Evolutionary conservation across 2,329 filamentous ascomycete genomes (phyloP).

Genomic region (Fusarium austroafricanum): DNA sequence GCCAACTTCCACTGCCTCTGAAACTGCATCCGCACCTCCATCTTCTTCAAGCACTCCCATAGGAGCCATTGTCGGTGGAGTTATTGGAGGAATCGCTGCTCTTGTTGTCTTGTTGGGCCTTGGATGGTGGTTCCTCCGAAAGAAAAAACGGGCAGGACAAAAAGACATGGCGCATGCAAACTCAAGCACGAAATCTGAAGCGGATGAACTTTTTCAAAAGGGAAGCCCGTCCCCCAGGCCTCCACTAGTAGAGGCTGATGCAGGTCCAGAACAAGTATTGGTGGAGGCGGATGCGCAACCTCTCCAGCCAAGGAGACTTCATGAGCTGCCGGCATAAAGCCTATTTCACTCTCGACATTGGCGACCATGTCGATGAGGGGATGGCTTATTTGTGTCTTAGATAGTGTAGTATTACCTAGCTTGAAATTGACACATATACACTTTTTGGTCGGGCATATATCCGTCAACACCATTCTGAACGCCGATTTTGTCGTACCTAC

Average conservation of each 20-base stretch:
- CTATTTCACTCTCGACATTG: background rate
- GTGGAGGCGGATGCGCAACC: background rate
- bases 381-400: no score
- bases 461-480: no score
- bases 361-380: no score
- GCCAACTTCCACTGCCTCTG: no score
- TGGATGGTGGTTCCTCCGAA: background rate
- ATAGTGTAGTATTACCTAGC: no score
- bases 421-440: no score
- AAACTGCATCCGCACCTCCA: no score
- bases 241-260: background rate
- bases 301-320: background rate
- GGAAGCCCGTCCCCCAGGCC: background rate
- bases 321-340: background rate
- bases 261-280: background rate
- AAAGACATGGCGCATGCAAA: no score
- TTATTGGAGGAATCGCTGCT: background rate
- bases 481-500: no score
- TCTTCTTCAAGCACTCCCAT: background rate
- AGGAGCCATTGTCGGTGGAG: background rate
- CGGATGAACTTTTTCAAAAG: rapidly evolving
- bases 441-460: no score
- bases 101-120: background rate
- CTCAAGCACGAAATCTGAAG: background rate
- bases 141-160: background rate